Conservation (phyloP, 2,329 filamentous ascomycete genomes). For the Botrytis sinoallii region DNA sequence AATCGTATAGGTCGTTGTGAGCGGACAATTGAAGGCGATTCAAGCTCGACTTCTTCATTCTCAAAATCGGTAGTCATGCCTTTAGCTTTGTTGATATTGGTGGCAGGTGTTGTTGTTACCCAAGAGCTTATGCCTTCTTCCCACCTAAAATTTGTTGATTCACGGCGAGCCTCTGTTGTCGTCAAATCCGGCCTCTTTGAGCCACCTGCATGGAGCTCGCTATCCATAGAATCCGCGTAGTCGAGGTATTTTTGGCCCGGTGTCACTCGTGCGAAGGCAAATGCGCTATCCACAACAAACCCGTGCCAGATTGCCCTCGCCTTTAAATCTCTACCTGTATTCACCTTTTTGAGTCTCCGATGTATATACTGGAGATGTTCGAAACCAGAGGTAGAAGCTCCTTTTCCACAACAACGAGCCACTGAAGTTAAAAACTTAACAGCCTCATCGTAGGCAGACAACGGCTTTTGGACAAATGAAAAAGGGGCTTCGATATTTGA, state of each 20-base stretch:
- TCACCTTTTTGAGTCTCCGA: conserved; percentile 24
- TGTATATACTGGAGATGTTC: conserved; percentile 42
- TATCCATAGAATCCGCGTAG: conserved; percentile 34
- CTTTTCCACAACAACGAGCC: conserved; percentile 48
- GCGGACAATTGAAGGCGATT: conserved; percentile 26
- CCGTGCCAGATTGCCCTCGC: conserved; percentile 26
- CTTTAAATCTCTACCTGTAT: conserved; percentile 10
- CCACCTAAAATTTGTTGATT: conserved; percentile 44
- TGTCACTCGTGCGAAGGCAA: conserved; percentile 35
- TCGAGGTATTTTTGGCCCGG: conserved; percentile 34
- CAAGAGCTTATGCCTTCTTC: conserved; percentile 57
- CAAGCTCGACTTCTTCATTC: conserved; percentile 22
- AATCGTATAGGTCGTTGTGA: background rate
- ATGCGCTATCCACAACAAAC: conserved; percentile 37
- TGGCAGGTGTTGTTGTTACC: conserved; percentile 48
- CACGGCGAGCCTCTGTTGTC: conserved; percentile 22
- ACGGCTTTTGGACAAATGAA: background rate
- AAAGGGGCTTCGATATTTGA: background rate
- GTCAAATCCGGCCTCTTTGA: background rate
- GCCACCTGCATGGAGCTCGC: conserved; percentile 7
- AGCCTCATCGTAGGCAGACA: conserved; percentile 22
- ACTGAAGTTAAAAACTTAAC: conserved; percentile 45
- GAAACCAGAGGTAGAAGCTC: conserved; percentile 37
- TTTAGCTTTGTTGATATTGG: conserved; percentile 20
- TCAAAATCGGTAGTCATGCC: conserved; percentile 10